Percentiles rank a stretch among this genome's conserved stretches.
phyloP scores from a whole-genome alignment of 1,139 yeast species.

The Pichia sp. region DNA sequence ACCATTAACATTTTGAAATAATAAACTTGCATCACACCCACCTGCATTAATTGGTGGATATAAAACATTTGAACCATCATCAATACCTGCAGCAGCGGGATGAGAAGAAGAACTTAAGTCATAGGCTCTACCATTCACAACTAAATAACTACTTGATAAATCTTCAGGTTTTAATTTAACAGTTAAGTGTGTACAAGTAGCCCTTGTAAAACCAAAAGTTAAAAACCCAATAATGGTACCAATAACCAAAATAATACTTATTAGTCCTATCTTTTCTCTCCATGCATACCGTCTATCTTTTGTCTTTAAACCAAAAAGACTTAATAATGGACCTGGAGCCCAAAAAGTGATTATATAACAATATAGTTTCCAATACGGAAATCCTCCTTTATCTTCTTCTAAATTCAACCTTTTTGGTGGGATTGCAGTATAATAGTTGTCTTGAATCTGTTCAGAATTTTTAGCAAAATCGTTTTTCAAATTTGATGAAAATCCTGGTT shows the following conservation, averaged over 20 bases:
- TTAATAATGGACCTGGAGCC: slow-evolving; percentile 77
- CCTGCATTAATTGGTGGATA: slow-evolving; percentile 88
- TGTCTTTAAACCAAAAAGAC: slow-evolving; percentile 69
- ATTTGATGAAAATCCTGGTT: background rate
- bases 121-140: slow-evolving; percentile 78
- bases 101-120: slow-evolving; percentile 66
- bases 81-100: slow-evolving; percentile 75
- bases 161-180: slow-evolving; percentile 53
- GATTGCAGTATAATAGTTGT: slow-evolving; percentile 13
- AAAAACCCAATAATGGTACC: slow-evolving; percentile 80
- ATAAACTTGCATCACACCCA: slow-evolving; percentile 79
- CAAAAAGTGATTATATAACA: slow-evolving; percentile 80
- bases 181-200: slow-evolving; percentile 61
- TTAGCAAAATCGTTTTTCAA: slow-evolving; percentile 5
- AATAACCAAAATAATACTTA: slow-evolving; percentile 64
- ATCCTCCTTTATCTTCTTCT: slow-evolving; percentile 24
- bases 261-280: slow-evolving; percentile 89
- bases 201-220: slow-evolving; percentile 85
- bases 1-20: slow-evolving; percentile 94
- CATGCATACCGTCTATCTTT: slow-evolving; percentile 88
- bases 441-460: slow-evolving; percentile 2
- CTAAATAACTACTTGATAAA: slow-evolving; percentile 53
- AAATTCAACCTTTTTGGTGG: slow-evolving; percentile 20
- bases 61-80: slow-evolving; percentile 58
- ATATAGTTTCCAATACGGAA: slow-evolving; percentile 74